These are phyloP conservation scores for Zygosaccharomyces lentus DNA, from an alignment of 805 yeast species.

Conservation along the genomic window DNA sequence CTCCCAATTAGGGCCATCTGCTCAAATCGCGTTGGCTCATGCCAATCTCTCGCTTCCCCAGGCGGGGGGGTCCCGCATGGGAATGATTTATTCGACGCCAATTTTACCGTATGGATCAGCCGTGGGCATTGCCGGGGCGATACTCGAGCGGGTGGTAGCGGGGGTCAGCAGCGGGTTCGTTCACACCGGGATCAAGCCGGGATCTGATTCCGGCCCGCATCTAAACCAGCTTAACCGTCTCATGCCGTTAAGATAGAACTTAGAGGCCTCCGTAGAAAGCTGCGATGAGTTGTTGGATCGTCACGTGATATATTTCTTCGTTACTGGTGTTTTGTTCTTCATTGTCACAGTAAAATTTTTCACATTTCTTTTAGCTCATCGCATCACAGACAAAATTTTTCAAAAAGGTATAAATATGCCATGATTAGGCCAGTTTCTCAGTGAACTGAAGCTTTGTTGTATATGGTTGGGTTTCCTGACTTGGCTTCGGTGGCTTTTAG, in stretches of 20 bases:
- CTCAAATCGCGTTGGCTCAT: no score
- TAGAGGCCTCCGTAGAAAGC: no score
- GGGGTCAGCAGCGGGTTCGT: no score
- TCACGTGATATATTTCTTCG: not conserved
- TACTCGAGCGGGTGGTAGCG: no score
- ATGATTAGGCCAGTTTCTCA: constrained; percentile 6
- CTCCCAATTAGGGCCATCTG: no score
- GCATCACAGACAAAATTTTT: constrained; percentile 10
- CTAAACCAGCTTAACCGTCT: no score
- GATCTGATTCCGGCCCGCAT: not conserved
- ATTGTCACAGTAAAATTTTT: constrained; percentile 10
- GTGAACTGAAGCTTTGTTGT: not conserved
- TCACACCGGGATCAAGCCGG: not conserved
- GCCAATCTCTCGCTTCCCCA: no score
- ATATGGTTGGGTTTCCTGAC: constrained; percentile 5
- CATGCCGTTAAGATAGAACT: no score
- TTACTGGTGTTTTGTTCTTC: not conserved
- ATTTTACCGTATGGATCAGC: not conserved
- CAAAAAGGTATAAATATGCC: constrained; percentile 15
- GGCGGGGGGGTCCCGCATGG: no score
- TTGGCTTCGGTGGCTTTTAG: constrained; percentile 9
- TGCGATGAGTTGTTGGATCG: no score
- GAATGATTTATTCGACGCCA: no score
- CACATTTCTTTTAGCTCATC: constrained; percentile 17
- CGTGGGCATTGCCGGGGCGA: not conserved